phyloP scores from a whole-genome alignment of 1,139 yeast species.

The Hyphopichia khmerensis region DNA sequence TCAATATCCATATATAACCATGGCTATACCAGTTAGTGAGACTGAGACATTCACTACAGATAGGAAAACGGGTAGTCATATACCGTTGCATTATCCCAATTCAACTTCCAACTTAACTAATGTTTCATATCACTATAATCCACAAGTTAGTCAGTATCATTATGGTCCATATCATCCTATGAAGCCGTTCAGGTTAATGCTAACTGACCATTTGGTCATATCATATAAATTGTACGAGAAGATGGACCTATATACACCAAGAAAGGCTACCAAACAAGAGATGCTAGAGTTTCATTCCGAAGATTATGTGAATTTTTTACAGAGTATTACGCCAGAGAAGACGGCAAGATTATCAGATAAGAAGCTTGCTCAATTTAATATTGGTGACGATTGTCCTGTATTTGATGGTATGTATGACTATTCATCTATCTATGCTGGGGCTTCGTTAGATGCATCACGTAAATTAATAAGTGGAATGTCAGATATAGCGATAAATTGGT shows the following conservation, averaged over 20 bases:
- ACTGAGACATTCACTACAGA: conserved; percentile 49
- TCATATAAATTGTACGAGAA: conserved; percentile 82
- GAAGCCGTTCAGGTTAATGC: conserved; percentile 95
- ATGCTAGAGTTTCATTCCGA: conserved; percentile 78
- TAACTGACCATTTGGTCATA: conserved; percentile 88
- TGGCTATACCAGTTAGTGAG: conserved; percentile 18
- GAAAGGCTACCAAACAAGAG: conserved; percentile 80
- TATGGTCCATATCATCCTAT: conserved; percentile 94
- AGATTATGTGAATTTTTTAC: conserved; percentile 81
- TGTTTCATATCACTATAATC: conserved; percentile 88
- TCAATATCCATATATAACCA: neutral
- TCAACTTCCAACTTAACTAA: conserved; percentile 36
- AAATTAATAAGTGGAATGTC: conserved; percentile 81
- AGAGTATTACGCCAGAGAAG: conserved; percentile 80
- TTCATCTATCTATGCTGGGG: conserved; percentile 85
- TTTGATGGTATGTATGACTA: conserved; percentile 94
- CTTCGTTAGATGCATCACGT: conserved; percentile 88
- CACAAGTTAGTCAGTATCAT: conserved; percentile 78
- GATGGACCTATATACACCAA: conserved; percentile 86
- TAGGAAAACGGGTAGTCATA: conserved; percentile 51
- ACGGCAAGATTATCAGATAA: conserved; percentile 55
- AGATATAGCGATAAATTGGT: conserved; percentile 96
- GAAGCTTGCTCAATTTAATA: conserved; percentile 74
- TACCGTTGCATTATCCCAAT: conserved; percentile 58
- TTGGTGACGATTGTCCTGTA: conserved; percentile 97